Percentiles rank a stretch among this genome's conserved stretches.
Conservation (phyloP, 352 stramenopile species). For the Halophytophthora batemanensis region DNA sequence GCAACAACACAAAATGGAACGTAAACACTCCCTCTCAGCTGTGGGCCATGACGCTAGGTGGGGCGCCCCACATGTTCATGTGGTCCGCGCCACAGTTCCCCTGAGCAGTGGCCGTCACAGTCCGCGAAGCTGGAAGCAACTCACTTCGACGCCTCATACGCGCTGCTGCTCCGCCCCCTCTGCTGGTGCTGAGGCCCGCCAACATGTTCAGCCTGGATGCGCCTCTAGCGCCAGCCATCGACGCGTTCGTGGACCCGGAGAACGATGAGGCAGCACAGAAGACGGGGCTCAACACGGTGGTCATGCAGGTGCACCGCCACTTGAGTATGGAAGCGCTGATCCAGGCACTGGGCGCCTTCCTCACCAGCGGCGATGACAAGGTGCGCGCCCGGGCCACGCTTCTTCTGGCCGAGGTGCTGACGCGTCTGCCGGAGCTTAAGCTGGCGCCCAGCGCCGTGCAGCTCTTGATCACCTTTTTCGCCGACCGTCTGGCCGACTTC, state of each 20-base stretch:
- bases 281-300: constrained; percentile 83
- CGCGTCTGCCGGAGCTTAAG: constrained; percentile 82
- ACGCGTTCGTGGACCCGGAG: constrained; percentile 84
- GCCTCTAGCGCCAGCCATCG: constrained; percentile 78
- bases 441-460: constrained; percentile 67
- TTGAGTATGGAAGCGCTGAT: constrained; percentile 80
- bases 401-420: constrained; percentile 85
- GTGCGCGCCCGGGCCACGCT: constrained; percentile 75
- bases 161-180: neutral
- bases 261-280: constrained; percentile 82
- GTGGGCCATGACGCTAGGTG: too few relatives aligned
- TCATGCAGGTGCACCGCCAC: constrained; percentile 84
- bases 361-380: constrained; percentile 81
- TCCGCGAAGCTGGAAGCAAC: neutral
- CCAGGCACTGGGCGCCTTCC: constrained; percentile 61
- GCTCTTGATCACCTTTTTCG: constrained; percentile 83
- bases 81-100: neutral
- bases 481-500: constrained; percentile 79
- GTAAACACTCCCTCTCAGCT: too few relatives aligned
- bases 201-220: constrained; percentile 84
- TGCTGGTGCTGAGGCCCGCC: neutral
- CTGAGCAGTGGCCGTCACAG: neutral
- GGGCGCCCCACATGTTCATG: constrained; percentile 5
- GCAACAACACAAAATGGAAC: too few relatives aligned
- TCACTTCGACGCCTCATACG: too few relatives aligned